phyloP scores from a whole-genome alignment of 441 rosid genomes.

The Arabidopsis hybrid region DNA sequence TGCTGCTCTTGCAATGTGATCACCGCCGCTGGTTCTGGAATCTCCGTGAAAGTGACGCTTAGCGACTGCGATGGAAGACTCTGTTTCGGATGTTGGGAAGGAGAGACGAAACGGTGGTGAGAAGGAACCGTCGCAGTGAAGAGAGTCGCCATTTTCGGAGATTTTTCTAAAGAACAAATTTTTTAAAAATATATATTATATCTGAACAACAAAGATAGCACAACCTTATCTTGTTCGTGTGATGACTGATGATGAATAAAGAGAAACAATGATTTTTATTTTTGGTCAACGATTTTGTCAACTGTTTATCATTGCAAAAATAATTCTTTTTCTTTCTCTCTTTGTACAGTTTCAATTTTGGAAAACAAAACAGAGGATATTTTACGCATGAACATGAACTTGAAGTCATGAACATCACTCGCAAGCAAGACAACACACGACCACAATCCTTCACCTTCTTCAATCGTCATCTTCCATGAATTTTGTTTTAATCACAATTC shows the following conservation, averaged over 20 bases:
- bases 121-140: constrained; percentile 57
- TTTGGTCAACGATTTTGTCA: not conserved
- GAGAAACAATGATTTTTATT: not conserved
- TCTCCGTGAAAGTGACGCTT: constrained; percentile 20
- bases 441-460: constrained; percentile 8
- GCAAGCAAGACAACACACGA: constrained; percentile 22
- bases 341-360: constrained; percentile 38
- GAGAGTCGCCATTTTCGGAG: constrained; percentile 42
- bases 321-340: not conserved
- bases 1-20: constrained; percentile 32
- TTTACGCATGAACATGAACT: constrained; percentile 22
- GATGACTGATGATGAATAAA: constrained; percentile 5
- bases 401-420: constrained; percentile 28
- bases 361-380: constrained; percentile 33
- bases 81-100: constrained; percentile 42
- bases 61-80: constrained; percentile 14
- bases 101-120: constrained; percentile 48
- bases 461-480: constrained; percentile 21
- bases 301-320: not conserved
- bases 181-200: not conserved
- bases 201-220: not conserved
- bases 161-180: not conserved
- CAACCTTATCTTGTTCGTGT: constrained; percentile 33
- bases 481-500: constrained; percentile 1
- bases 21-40: not conserved